Evolutionary conservation across 768 basidiomycete genomes (phyloP).

Genomic region (Neoboletus subvelutipes): DNA sequence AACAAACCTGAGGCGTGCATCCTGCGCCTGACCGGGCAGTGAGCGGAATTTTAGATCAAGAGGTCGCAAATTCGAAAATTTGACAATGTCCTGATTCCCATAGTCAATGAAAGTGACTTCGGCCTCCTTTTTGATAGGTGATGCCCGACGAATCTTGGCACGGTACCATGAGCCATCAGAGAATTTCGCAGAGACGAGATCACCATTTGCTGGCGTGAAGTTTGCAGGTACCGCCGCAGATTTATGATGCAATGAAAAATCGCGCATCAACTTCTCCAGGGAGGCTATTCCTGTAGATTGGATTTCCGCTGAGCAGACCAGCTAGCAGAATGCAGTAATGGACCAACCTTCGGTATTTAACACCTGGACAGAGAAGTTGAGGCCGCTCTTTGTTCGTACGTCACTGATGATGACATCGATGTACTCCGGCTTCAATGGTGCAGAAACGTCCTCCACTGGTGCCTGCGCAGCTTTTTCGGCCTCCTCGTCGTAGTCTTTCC

Average conservation of each 20-base stretch:
- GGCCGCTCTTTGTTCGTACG: conserved; percentile 68
- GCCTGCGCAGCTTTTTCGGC: conserved; percentile 56
- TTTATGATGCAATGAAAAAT: conserved; percentile 86
- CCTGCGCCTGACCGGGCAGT: conserved; percentile 90
- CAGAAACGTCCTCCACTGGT: conserved; percentile 44
- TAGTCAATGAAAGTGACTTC: conserved; percentile 95
- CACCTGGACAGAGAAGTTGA: conserved; percentile 90
- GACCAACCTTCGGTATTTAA: conserved; percentile 84
- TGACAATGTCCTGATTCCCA: conserved; percentile 88
- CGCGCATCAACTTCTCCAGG: conserved; percentile 90
- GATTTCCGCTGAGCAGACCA: not conserved
- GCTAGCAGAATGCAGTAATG: not conserved
- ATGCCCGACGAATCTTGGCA: conserved; percentile 84
- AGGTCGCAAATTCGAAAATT: conserved; percentile 83
- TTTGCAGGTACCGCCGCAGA: conserved; percentile 59
- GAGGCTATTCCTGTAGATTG: conserved; percentile 72
- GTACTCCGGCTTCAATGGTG: conserved; percentile 76
- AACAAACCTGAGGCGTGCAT: conserved; percentile 80
- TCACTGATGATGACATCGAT: conserved; percentile 92
- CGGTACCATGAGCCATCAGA: conserved; percentile 96
- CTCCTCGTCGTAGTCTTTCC: conserved; percentile 80
- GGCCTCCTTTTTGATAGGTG: conserved; percentile 87
- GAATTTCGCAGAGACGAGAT: conserved; percentile 93
- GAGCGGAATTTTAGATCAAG: conserved; percentile 88
- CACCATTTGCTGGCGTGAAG: conserved; percentile 80